phyloP scores from a whole-genome alignment of 2,329 filamentous ascomycete species.

The Cytospora chrysosperma region DNA sequence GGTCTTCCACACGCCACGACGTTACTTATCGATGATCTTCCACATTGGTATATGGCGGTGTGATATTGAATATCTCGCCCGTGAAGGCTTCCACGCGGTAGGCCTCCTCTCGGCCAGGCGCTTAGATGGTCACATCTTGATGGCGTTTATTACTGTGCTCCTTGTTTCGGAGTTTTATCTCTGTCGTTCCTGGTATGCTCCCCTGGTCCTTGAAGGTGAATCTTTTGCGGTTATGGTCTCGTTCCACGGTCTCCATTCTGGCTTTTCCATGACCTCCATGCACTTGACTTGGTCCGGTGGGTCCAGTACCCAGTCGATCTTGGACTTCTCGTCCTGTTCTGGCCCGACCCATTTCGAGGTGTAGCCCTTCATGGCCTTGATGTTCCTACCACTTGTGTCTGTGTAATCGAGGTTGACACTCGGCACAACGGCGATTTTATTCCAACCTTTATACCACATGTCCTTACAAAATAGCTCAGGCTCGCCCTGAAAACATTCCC shows the following conservation, averaged over 20 bases:
- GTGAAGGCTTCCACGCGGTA: neutral
- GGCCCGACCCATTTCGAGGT: slow-evolving; percentile 38
- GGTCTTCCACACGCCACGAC: neutral
- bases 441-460: slow-evolving; percentile 49
- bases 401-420: slow-evolving; percentile 56
- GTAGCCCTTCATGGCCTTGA: slow-evolving; percentile 53
- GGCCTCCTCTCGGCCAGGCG: neutral
- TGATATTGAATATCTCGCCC: too few species aligned
- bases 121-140: neutral
- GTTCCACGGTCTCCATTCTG: slow-evolving; percentile 45
- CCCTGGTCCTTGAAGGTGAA: neutral
- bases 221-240: slow-evolving; percentile 27
- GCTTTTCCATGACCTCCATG: slow-evolving; percentile 42
- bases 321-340: slow-evolving; percentile 26
- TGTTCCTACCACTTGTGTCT: slow-evolving; percentile 41
- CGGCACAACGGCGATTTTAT: slow-evolving; percentile 56
- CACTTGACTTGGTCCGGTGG: slow-evolving; percentile 50
- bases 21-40: neutral
- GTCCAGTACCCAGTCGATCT: slow-evolving; percentile 42
- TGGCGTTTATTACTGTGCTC: neutral
- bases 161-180: neutral
- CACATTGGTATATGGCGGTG: neutral
- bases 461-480: slow-evolving; percentile 58
- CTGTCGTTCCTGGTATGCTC: neutral
- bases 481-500: slow-evolving; percentile 55